Percentiles rank a stretch among this genome's conserved stretches.
Evolutionary conservation across 306 rosid genomes (phyloP).

Genomic region (Neltuma alba): DNA sequence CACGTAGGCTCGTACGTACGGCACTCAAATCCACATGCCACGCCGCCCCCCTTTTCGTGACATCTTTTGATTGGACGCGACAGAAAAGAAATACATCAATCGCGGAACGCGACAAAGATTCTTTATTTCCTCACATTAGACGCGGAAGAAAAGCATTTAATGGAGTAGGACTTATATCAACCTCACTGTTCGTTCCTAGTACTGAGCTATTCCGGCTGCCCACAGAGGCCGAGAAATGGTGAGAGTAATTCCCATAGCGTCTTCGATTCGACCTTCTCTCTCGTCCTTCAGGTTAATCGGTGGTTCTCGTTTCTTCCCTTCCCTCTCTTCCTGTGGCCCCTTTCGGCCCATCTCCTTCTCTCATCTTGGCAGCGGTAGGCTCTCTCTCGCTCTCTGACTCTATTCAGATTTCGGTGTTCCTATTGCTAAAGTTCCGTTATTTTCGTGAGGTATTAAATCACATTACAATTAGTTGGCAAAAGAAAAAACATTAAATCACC

Average conservation of each 20-base stretch:
- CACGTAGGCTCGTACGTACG: no score
- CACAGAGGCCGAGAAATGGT: constrained; percentile 43
- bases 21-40: no score
- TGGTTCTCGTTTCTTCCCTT: constrained; percentile 46
- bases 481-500: no score
- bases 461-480: neutral
- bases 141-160: neutral
- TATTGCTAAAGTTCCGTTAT: neutral
- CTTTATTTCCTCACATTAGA: neutral
- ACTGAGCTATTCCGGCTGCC: neutral
- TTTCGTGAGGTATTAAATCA: neutral
- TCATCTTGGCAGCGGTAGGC: constrained; percentile 54
- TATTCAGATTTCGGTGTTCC: neutral
- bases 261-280: constrained; percentile 78
- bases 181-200: neutral
- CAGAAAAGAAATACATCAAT: no score
- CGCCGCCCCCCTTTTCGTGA: neutral
- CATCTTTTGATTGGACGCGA: neutral
- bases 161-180: neutral
- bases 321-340: constrained; percentile 49
- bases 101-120: neutral
- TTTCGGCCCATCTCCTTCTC: constrained; percentile 49
- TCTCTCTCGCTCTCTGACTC: neutral
- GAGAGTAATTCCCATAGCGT: constrained; percentile 74
- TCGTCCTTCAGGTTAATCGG: constrained; percentile 56